Evolutionary conservation across 2,329 filamentous ascomycete genomes (phyloP).

Genomic region (Trichophyton equinum): DNA sequence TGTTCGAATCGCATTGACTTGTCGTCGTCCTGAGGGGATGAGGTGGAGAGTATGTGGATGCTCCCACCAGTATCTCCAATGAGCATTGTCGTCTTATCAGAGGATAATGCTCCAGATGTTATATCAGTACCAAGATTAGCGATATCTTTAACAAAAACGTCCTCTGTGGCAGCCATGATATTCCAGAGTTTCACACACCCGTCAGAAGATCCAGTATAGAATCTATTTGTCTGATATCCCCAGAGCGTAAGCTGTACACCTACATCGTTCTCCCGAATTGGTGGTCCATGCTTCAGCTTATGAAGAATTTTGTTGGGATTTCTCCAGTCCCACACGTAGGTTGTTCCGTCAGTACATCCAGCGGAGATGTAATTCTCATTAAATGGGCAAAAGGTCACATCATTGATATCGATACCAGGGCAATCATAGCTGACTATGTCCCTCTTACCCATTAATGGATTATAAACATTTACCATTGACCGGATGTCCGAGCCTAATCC

Average conservation of each 20-base stretch:
- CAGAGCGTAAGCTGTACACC: constrained; percentile 49
- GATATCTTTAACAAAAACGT: constrained; percentile 41
- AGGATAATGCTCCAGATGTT: constrained; percentile 46
- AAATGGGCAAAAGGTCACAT: constrained; percentile 40
- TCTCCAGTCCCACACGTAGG: constrained; percentile 50
- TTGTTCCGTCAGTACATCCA: constrained; percentile 47
- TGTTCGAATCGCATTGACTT: constrained; percentile 17
- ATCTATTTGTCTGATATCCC: constrained; percentile 40
- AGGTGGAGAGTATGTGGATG: constrained; percentile 39
- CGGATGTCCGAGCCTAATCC: constrained; percentile 28
- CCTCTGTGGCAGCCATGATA: constrained; percentile 39
- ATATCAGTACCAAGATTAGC: constrained; percentile 40
- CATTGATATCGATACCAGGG: constrained; percentile 49
- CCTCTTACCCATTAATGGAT: constrained; percentile 25
- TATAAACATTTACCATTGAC: constrained; percentile 44
- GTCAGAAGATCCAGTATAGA: constrained; percentile 51
- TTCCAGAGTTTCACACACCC: constrained; percentile 50
- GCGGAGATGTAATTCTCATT: constrained; percentile 41
- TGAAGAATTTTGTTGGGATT: constrained; percentile 36
- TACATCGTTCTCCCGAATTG: constrained; percentile 43
- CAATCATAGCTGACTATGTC: constrained; percentile 41
- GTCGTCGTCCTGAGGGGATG: constrained; percentile 16
- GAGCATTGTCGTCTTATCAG: constrained; percentile 43
- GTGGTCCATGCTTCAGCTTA: constrained; percentile 38
- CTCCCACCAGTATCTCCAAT: constrained; percentile 46